Conservation (phyloP, 225 moss, liverwort and hornwort genomes). For the Bryum argenteum region DNA sequence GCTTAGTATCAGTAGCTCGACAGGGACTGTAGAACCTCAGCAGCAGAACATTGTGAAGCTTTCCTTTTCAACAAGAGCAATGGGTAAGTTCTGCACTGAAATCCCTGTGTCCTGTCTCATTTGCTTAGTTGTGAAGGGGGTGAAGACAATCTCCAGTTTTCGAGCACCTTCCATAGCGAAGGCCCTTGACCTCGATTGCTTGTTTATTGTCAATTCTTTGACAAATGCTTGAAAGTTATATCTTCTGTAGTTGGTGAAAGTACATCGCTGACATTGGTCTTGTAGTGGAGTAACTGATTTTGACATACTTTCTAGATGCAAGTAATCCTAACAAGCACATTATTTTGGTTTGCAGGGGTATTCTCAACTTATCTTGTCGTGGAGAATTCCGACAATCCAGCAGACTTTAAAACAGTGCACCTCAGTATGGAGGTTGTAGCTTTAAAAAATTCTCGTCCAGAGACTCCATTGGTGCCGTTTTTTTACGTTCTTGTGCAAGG, state of each 20-base stretch:
- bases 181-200: slow-evolving; percentile 7
- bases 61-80: slow-evolving; percentile 90
- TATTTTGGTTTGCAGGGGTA: slow-evolving; percentile 60
- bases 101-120: slow-evolving; percentile 14
- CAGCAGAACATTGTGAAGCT: slow-evolving; percentile 80
- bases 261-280: background rate
- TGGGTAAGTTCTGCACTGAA: slow-evolving; percentile 52
- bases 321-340: slow-evolving; percentile 9
- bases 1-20: slow-evolving; percentile 76
- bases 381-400: slow-evolving; percentile 90
- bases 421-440: slow-evolving; percentile 93
- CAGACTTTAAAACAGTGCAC: slow-evolving; percentile 88
- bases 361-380: slow-evolving; percentile 90
- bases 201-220: slow-evolving; percentile 1
- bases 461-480: slow-evolving; percentile 77
- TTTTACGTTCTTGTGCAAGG: slow-evolving; percentile 92
- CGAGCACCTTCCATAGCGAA: slow-evolving; percentile 1
- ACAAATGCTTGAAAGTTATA: background rate
- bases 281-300: background rate
- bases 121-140: slow-evolving; percentile 8
- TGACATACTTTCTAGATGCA: slow-evolving; percentile 23
- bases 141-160: slow-evolving; percentile 10
- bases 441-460: slow-evolving; percentile 79
- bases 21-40: slow-evolving; percentile 65
- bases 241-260: slow-evolving; percentile 1